Evolutionary conservation across 208 protist species (phyloP).

Genomic region (Spongospora subterranea): DNA sequence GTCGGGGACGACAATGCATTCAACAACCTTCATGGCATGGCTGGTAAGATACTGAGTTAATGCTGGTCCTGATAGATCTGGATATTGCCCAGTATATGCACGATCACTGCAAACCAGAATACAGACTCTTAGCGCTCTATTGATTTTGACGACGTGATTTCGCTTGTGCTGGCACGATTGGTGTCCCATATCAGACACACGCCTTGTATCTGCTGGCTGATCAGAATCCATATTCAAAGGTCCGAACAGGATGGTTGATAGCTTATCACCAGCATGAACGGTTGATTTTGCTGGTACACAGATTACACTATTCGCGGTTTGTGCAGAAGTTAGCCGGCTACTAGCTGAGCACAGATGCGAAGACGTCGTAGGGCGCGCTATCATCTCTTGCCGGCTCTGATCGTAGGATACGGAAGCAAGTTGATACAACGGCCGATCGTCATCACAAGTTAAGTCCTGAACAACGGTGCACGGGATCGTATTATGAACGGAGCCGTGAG

Average conservation of each 20-base stretch:
- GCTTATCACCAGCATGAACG: neutral
- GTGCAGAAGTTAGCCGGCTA: neutral
- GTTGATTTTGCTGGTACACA: neutral
- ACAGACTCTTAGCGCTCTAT: neutral
- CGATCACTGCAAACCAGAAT: constrained; percentile 43
- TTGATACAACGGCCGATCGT: neutral
- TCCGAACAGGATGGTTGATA: neutral
- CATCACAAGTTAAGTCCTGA: neutral
- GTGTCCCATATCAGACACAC: too few species aligned
- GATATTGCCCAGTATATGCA: neutral
- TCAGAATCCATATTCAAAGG: too few species aligned
- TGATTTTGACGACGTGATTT: too few species aligned
- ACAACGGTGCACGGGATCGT: neutral
- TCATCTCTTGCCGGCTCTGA: neutral
- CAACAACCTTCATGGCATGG: neutral
- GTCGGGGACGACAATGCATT: neutral
- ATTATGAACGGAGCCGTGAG: neutral
- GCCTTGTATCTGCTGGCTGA: too few species aligned
- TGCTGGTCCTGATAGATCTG: constrained; percentile 4
- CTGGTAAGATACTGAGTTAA: neutral
- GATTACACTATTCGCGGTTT: neutral
- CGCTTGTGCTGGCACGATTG: too few species aligned
- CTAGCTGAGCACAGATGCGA: neutral
- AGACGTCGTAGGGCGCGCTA: neutral
- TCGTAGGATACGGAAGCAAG: neutral